These are phyloP conservation scores for Petasospora rhodanensis DNA, from an alignment of 1,139 yeast genomes.

Conservation along the genomic window DNA sequence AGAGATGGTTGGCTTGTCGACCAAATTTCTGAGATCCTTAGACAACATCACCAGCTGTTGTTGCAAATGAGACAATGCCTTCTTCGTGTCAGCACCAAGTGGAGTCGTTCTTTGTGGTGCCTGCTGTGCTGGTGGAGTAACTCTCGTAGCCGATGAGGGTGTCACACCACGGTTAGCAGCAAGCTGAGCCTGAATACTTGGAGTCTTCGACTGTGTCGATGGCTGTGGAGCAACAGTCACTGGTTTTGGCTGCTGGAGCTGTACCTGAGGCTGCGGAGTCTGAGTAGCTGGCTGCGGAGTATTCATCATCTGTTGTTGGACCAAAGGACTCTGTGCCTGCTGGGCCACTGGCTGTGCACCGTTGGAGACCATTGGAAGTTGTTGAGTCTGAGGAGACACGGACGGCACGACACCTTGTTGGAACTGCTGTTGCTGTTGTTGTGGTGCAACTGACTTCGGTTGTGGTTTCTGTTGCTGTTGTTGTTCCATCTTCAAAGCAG, in stretches of 20 bases:
- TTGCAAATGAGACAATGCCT: conserved; percentile 63
- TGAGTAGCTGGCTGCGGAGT: background rate
- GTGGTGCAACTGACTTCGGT: conserved; percentile 18
- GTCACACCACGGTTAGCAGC: conserved; percentile 45
- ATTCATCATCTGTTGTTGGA: background rate
- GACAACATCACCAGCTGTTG: conserved; percentile 67
- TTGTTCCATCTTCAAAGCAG: conserved; percentile 50
- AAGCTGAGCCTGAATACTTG: conserved; percentile 46
- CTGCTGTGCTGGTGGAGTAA: conserved; percentile 10
- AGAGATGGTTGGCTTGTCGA: conserved; percentile 69
- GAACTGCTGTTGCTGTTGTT: conserved; percentile 1
- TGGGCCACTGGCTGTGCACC: background rate
- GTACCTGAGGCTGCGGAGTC: background rate
- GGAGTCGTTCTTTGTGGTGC: conserved; percentile 15
- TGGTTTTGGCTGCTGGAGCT: conserved; percentile 1
- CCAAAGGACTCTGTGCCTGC: background rate
- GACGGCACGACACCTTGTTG: too few species aligned
- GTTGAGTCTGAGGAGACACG: background rate
- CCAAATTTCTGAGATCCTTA: conserved; percentile 58
- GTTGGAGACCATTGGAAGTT: background rate
- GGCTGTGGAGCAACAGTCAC: background rate
- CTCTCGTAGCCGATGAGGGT: conserved; percentile 17
- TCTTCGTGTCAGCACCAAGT: conserved; percentile 54
- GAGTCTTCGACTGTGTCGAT: conserved; percentile 11
- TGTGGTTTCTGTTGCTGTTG: conserved; percentile 29